A percentile compares a stretch with the other conserved stretches of the same genome.
phyloP scores from a whole-genome alignment of 2,329 filamentous ascomycete species.

The Cladosporium velox region DNA sequence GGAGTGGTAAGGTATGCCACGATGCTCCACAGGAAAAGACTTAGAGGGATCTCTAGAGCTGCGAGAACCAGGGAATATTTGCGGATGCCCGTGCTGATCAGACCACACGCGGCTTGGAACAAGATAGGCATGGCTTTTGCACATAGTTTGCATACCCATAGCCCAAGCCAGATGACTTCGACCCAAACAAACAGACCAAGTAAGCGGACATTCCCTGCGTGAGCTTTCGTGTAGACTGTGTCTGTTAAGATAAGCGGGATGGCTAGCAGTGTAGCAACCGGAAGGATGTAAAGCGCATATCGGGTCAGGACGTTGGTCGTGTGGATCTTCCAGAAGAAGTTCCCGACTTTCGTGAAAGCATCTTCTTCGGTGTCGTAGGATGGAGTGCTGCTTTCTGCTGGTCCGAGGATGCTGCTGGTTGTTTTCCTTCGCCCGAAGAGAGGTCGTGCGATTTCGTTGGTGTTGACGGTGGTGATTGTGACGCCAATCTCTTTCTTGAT shows the following conservation, averaged over 20 bases:
- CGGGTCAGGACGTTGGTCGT: conserved; percentile 64
- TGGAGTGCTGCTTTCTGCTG: conserved; percentile 9
- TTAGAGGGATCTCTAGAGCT: conserved; percentile 66
- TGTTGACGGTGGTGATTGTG: conserved; percentile 6
- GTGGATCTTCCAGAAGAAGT: conserved; percentile 65
- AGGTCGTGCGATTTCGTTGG: conserved; percentile 20
- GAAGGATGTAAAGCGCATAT: conserved; percentile 69
- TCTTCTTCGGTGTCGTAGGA: conserved; percentile 47
- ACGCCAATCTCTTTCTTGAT: conserved; percentile 21
- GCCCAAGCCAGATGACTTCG: conserved; percentile 66
- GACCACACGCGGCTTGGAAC: conserved; percentile 70
- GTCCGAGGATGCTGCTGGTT: conserved; percentile 22
- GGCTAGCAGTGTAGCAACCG: conserved; percentile 63
- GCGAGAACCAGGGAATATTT: conserved; percentile 69
- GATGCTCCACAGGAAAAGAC: conserved; percentile 69
- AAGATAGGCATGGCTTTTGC: conserved; percentile 61
- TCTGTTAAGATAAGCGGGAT: conserved; percentile 59
- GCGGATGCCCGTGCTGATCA: conserved; percentile 68
- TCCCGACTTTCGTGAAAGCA: conserved; percentile 65
- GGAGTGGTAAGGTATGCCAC: conserved; percentile 65
- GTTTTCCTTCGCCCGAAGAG: conserved; percentile 27
- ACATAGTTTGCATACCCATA: conserved; percentile 68
- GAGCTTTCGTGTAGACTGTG: conserved; percentile 33
- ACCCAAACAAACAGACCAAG: conserved; percentile 69
- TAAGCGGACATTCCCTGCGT: conserved; percentile 45